phyloP scores from a whole-genome alignment of 306 rosid species.

The Acacia crassicarpa region DNA sequence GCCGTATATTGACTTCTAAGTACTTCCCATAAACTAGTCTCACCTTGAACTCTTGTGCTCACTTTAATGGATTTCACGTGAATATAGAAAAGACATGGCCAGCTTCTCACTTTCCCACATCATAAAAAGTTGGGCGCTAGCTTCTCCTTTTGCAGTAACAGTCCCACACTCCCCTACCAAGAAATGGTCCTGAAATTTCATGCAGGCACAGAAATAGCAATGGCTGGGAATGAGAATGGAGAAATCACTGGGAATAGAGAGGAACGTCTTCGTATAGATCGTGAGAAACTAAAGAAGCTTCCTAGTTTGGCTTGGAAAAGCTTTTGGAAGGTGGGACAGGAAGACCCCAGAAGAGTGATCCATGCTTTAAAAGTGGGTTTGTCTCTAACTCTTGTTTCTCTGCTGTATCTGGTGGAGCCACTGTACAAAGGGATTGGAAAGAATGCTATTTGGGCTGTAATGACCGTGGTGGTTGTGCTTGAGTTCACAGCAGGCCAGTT shows the following conservation, averaged over 20 bases:
- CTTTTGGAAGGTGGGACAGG: constrained; percentile 71
- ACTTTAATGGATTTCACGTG: constrained; percentile 64
- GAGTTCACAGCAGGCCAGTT: constrained; percentile 88
- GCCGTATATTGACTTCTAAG: constrained; percentile 30
- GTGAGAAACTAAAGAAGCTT: constrained; percentile 43
- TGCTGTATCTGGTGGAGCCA: constrained; percentile 78
- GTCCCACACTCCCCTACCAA: constrained; percentile 28
- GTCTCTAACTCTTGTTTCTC: constrained; percentile 70
- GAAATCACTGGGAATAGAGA: constrained; percentile 33
- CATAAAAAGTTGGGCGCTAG: constrained; percentile 42
- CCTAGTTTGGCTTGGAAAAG: constrained; percentile 54
- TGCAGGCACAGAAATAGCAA: constrained; percentile 55
- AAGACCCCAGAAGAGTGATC: constrained; percentile 79
- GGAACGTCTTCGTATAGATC: constrained; percentile 37
- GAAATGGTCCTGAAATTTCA: constrained; percentile 60
- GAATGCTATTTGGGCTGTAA: constrained; percentile 91
- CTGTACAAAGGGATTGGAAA: constrained; percentile 61
- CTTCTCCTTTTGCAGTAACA: constrained; percentile 31
- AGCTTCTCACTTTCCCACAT: constrained; percentile 29
- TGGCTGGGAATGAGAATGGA: constrained; percentile 39
- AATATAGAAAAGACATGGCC: constrained; percentile 42
- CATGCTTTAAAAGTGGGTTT: constrained; percentile 91
- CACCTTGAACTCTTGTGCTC: constrained; percentile 18
- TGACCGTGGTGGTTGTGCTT: constrained; percentile 94
- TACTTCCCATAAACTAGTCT: constrained; percentile 34